Evolutionary conservation across 352 stramenopile genomes (phyloP), one percentile per base, ranked within the genome.

Genomic region (Stramenopiles sp.): DNA sequence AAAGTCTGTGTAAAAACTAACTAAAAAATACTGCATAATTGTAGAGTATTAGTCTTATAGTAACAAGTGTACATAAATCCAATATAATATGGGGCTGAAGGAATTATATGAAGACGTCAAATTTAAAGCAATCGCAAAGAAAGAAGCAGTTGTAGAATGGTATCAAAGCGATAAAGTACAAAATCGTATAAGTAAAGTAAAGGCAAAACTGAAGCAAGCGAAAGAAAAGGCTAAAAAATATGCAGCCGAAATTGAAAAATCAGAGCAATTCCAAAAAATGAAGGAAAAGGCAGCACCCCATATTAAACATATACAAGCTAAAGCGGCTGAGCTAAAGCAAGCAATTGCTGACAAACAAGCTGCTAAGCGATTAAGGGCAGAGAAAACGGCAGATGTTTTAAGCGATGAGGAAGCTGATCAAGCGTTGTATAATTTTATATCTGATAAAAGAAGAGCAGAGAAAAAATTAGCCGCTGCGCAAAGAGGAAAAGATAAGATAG

Each of bases 401-500:
- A 69, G 20, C 53, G 53, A 69, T 69, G 27, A 27, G 27, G 53
- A 69, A 69, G 53, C 53, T 69, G 53, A 69, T 27, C 53, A 69
- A 27, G 53, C 53, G 53, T 69, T 69, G 53, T 69, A 23, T 69
- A 27, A 69, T 69, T 69, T 69, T 69, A 20, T 69, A 27, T 69
- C 53, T 27, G 53, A 69, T 27, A 69, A 69, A 27, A 20, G 53
- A 20, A 23, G 20, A 23, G 27, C 20, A 69, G 53, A 69, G 27
- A 69, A 27, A 69, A 69, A 69, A 27, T 69, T 69, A 27, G 27
- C 20, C 20, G 53, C 53, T 23, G 27, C 20, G 53, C 20, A 20
- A 69, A 69, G 27, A 69, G 53, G 53, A 69, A 69, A 69, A 69
- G n/a, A n/a, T n/a, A n/a, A n/a, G n/a, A n/a, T n/a, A n/a, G n/a